These are phyloP conservation scores for Tagetes patula DNA, from an alignment of 129 eudicot species.

Conservation along the genomic window DNA sequence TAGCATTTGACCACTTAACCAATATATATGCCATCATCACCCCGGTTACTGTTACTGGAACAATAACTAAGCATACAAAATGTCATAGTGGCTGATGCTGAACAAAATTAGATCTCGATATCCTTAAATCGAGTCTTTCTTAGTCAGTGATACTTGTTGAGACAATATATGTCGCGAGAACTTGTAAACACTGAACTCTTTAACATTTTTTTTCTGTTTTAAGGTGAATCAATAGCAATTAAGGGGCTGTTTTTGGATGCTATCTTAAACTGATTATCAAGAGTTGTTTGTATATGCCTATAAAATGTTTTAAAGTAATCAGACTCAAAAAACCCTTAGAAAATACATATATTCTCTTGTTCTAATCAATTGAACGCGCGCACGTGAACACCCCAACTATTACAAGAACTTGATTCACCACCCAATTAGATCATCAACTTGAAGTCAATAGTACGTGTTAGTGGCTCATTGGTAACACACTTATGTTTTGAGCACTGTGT, in stretches of 20 bases:
- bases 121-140: neutral
- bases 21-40: neutral
- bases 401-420: neutral
- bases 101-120: slow-evolving; percentile 4
- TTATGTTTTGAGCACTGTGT: no score
- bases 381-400: neutral
- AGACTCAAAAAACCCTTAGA: no score
- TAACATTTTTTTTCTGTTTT: no score
- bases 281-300: no score
- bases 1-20: neutral
- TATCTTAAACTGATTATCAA: no score
- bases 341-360: neutral
- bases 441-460: no score
- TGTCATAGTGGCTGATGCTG: slow-evolving; percentile 6
- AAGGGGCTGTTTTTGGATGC: no score
- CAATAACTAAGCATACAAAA: neutral
- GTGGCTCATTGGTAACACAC: no score
- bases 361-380: neutral
- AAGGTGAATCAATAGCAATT: no score
- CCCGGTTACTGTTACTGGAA: neutral
- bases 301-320: no score
- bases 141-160: neutral
- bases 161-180: neutral
- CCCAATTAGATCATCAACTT: neutral
- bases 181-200: neutral